These are phyloP conservation scores for Monosporascus sp. DNA, from an alignment of 2,329 filamentous ascomycete genomes.

Conservation along the genomic window DNA sequence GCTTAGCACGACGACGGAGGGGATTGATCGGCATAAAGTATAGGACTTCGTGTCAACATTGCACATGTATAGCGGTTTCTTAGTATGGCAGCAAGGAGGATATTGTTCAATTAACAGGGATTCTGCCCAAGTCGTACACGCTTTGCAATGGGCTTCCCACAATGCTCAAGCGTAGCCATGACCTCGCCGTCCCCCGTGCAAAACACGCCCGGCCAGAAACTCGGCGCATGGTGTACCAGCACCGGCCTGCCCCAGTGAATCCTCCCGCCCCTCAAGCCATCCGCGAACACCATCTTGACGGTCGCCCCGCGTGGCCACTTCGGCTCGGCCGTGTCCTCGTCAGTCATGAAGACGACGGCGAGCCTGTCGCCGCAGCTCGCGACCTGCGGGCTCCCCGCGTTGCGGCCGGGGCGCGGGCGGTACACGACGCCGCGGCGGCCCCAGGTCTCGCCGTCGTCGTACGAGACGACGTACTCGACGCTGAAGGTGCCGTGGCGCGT, in stretches of 20 bases:
- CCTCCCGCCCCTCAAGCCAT: slow-evolving; percentile 25
- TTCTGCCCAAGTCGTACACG: slow-evolving; percentile 4
- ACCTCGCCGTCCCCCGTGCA: slow-evolving; percentile 20
- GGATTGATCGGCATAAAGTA: no score
- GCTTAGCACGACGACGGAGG: no score
- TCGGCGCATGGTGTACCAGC: slow-evolving; percentile 24
- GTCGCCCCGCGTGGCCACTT: slow-evolving; percentile 34
- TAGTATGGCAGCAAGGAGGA: no score
- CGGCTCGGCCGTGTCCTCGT: slow-evolving; percentile 32
- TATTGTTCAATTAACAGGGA: neutral
- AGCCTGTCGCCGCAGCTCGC: slow-evolving; percentile 33
- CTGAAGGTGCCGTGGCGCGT: slow-evolving; percentile 34
- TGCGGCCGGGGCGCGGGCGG: slow-evolving; percentile 28
- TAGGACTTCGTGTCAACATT: no score
- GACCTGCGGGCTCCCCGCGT: slow-evolving; percentile 41
- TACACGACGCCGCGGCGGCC: slow-evolving; percentile 35
- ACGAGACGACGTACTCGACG: slow-evolving; percentile 38
- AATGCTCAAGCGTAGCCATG: slow-evolving; percentile 25
- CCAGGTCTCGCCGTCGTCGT: slow-evolving; percentile 37
- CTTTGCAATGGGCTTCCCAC: slow-evolving; percentile 22
- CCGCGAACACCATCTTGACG: slow-evolving; percentile 35
- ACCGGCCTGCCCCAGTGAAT: slow-evolving; percentile 28
- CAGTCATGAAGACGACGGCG: slow-evolving; percentile 41
- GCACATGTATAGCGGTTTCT: no score
- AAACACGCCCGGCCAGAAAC: slow-evolving; percentile 34